Evolutionary conservation across 2,329 filamentous ascomycete species (phyloP), one percentile per base, ranked within the genome.

Genomic region (Epichloe scottii): DNA sequence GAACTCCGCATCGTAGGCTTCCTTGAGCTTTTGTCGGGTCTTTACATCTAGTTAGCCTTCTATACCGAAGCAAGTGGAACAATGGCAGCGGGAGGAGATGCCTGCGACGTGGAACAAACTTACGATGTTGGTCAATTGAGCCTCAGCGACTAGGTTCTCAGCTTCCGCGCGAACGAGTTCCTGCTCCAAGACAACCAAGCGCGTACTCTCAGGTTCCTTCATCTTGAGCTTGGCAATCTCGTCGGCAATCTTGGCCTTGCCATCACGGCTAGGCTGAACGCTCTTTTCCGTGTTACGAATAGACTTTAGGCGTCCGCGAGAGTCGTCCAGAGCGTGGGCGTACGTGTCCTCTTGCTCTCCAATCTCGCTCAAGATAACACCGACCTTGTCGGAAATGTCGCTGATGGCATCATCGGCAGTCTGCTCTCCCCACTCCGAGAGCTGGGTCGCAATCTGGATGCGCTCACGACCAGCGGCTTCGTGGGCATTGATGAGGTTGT

Each of bases 121-220:
- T 73, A 94, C 89, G 59, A 95, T 82, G 67, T 98, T 98, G 63
- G 87, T 91, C 66, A 98, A 76, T 69, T 98, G 93, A 21, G 93
- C 93, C 71, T 98, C 93, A 1, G 93, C 93, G 47, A 98, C 93
- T 53, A 98, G 71, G 62, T 89, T 94, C 74, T 97, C 90, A 3
- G 93, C 93, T 74, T 98, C 93, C 23, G 91, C 90, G 58, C 93
- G 79, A 49, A 98, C 90, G 49, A 98, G 82, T 74, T 97, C 93
- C 73, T 98, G 93, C 74, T 98, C 93, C 50, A 97, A 77, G 21
- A 85, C 85, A 37, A 89, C 82, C 51, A 97, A 73, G 65, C 82
- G 87, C 33, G 87, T 76, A 63, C 85, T 94, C 64, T 86, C 81
- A 6, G 90, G 89, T 69, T 97, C 93, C 73, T 93, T 96, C 68